A percentile compares a stretch with the other conserved stretches of the same genome.
Evolutionary conservation across 345 rosid genomes (phyloP).

Genomic region (Gossypium sturtianum): DNA sequence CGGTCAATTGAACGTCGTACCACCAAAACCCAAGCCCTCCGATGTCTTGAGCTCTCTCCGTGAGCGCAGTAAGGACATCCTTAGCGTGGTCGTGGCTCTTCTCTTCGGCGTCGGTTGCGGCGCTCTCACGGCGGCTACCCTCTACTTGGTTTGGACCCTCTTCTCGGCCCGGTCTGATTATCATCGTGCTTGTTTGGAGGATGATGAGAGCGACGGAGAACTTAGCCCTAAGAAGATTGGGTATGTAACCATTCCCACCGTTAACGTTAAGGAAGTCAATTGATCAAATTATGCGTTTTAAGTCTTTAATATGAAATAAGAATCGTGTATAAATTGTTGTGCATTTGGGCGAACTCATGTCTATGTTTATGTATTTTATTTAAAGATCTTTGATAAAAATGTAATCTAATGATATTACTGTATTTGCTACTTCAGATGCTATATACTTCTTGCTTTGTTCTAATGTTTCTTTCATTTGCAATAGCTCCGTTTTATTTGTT

Average conservation of each 20-base stretch:
- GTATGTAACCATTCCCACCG: constrained; percentile 60
- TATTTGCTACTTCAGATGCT: neutral
- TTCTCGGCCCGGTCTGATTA: constrained; percentile 34
- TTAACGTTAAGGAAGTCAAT: constrained; percentile 29
- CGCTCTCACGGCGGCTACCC: constrained; percentile 82
- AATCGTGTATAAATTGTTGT: neutral
- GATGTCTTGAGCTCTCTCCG: constrained; percentile 55
- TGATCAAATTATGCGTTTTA: constrained; percentile 16
- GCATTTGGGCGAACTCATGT: neutral
- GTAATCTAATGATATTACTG: neutral
- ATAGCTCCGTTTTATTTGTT: neutral
- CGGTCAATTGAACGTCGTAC: constrained; percentile 33
- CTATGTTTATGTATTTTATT: neutral
- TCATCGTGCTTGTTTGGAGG: constrained; percentile 24
- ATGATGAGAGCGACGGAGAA: constrained; percentile 37
- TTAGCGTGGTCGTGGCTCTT: constrained; percentile 78
- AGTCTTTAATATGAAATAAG: neutral
- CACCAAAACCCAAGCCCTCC: constrained; percentile 29
- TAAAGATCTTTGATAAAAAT: neutral
- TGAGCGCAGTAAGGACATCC: constrained; percentile 79
- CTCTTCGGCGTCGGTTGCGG: constrained; percentile 93
- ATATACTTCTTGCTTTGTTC: neutral
- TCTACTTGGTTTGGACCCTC: constrained; percentile 84
- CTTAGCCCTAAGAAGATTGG: constrained; percentile 73
- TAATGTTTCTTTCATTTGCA: neutral